Percentiles rank a stretch among this genome's conserved stretches.
Evolutionary conservation across 352 stramenopile genomes (phyloP).

Genomic region (Phytopythium montanum): DNA sequence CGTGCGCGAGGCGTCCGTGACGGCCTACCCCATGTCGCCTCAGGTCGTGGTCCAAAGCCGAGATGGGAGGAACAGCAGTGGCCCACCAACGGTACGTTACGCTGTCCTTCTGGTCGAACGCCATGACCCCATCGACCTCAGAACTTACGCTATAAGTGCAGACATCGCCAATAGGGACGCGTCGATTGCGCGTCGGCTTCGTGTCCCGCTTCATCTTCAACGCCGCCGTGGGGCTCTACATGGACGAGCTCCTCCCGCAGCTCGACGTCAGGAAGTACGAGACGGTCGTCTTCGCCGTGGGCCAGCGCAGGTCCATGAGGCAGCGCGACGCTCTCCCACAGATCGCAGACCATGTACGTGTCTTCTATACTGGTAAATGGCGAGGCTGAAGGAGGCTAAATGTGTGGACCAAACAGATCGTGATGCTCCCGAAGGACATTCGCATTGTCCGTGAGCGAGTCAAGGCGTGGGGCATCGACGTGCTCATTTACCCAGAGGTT

Average conservation of each 20-base stretch:
- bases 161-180: slow-evolving; percentile 16
- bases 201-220: slow-evolving; percentile 62
- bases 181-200: slow-evolving; percentile 59
- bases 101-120: not conserved
- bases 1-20: slow-evolving; percentile 35
- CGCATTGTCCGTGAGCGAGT: slow-evolving; percentile 44
- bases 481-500: slow-evolving; percentile 76
- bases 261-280: slow-evolving; percentile 64
- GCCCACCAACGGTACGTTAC: not conserved
- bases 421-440: slow-evolving; percentile 50
- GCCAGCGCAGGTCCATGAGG: slow-evolving; percentile 55
- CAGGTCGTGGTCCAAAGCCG: not conserved
- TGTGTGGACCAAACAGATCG: slow-evolving; percentile 25
- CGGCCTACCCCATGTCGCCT: slow-evolving; percentile 36
- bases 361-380: not conserved
- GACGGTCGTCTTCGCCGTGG: slow-evolving; percentile 61
- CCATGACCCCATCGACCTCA: not conserved
- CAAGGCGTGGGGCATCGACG: slow-evolving; percentile 39
- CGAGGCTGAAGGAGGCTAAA: not conserved
- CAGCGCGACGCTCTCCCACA: slow-evolving; percentile 34
- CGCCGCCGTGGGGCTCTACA: slow-evolving; percentile 43
- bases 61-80: not conserved
- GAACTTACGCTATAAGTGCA: not conserved
- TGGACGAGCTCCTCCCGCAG: slow-evolving; percentile 57
- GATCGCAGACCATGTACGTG: slow-evolving; percentile 44